phyloP scores from a whole-genome alignment of 1,284 basidiomycete species.

The Trametes polyzona region DNA sequence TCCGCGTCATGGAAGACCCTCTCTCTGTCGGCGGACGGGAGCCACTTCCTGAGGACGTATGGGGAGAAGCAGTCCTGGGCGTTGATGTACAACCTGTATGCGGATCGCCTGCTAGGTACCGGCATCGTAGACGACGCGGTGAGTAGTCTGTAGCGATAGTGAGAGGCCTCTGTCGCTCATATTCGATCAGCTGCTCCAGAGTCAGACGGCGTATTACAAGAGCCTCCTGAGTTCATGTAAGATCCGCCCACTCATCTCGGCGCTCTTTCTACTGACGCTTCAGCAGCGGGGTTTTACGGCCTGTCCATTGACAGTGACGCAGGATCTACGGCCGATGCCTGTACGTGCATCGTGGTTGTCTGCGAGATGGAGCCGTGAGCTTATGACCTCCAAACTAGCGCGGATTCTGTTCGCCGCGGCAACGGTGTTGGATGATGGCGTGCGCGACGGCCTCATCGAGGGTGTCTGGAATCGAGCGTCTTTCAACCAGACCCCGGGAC shows the following conservation, averaged over 20 bases:
- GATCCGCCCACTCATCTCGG: neutral
- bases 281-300: conserved; percentile 13
- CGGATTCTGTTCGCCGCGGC: conserved; percentile 34
- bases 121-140: conserved; percentile 28
- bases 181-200: conserved; percentile 1
- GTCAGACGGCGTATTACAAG: conserved; percentile 15
- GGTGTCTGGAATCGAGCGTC: conserved; percentile 27
- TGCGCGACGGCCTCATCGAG: conserved; percentile 27
- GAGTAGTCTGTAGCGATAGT: neutral
- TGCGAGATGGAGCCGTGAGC: neutral
- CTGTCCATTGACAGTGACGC: conserved; percentile 24
- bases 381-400: conserved; percentile 11
- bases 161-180: neutral
- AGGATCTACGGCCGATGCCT: conserved; percentile 17
- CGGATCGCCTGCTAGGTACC: conserved; percentile 55
- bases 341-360: neutral
- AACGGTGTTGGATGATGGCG: conserved; percentile 21
- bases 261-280: neutral
- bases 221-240: conserved; percentile 7
- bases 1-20: conserved; percentile 30
- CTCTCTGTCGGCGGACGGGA: conserved; percentile 40
- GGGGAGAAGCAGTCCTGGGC: conserved; percentile 56
- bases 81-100: conserved; percentile 67
- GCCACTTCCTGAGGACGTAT: conserved; percentile 46
- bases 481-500: conserved; percentile 24